A percentile compares a stretch with the other conserved stretches of the same genome.
Evolutionary conservation across 331 rosid species (phyloP).

Genomic region (Acacia concinna): DNA sequence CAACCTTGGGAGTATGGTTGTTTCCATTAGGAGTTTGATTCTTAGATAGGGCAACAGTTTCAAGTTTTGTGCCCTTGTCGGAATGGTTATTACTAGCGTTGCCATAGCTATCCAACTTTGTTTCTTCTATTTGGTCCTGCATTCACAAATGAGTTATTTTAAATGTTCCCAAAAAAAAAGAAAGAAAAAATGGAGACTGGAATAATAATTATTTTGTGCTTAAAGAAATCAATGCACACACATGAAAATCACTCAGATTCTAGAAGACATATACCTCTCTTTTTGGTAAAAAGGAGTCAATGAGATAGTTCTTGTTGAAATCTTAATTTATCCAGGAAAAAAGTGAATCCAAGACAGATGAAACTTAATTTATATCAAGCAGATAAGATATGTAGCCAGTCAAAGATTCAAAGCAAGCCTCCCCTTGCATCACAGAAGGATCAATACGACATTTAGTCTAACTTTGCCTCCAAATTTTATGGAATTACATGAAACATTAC

Average conservation of each 20-base stretch:
- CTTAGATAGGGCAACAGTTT: constrained; percentile 28
- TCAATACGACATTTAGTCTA: background rate
- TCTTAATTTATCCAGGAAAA: constrained; percentile 25
- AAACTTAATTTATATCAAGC: constrained; percentile 40
- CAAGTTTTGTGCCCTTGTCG: constrained; percentile 40
- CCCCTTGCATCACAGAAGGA: constrained; percentile 11
- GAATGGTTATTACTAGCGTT: constrained; percentile 31
- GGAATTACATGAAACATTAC: background rate
- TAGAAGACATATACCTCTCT: background rate
- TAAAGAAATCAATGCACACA: constrained; percentile 43
- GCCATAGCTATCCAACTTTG: constrained; percentile 32
- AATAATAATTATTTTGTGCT: constrained; percentile 23
- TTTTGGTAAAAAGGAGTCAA: background rate
- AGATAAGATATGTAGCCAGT: constrained; percentile 27
- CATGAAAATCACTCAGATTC: constrained; percentile 32
- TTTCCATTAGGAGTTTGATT: constrained; percentile 41
- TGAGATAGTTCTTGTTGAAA: constrained; percentile 34
- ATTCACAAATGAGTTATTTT: constrained; percentile 26
- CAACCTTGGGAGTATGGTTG: constrained; percentile 61
- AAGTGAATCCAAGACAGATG: background rate
- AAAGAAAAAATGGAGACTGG: background rate
- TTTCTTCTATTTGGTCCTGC: constrained; percentile 53
- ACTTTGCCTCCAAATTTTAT: constrained; percentile 16
- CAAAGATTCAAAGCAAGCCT: constrained; percentile 15
- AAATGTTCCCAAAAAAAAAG: background rate